Conservation (phyloP, 495 filamentous ascomycete species). For the Penicillium macrosclerotiorum region DNA sequence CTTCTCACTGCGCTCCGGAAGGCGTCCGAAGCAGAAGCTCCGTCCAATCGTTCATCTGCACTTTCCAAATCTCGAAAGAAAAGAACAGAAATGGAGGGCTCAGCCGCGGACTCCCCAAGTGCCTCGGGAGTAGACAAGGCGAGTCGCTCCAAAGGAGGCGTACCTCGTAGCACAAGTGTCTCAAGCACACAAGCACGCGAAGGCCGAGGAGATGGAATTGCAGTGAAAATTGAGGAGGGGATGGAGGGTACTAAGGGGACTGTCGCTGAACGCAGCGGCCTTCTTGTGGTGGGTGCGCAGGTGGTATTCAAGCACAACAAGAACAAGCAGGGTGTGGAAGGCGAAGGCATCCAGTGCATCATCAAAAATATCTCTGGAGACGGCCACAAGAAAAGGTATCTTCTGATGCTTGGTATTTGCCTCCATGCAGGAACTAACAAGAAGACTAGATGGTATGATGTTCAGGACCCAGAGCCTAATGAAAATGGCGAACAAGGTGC, state of each 20-base stretch:
- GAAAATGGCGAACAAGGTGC: constrained; percentile 67
- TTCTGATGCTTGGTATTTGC: constrained; percentile 8
- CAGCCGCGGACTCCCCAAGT: constrained; percentile 66
- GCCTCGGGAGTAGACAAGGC: constrained; percentile 56
- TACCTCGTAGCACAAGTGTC: constrained; percentile 56
- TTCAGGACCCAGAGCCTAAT: constrained; percentile 90
- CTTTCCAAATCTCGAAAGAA: constrained; percentile 59
- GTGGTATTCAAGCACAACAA: constrained; percentile 81
- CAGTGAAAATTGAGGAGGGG: constrained; percentile 57
- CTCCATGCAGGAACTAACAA: too few species aligned
- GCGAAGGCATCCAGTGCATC: constrained; percentile 80
- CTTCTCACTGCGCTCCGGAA: constrained; percentile 59
- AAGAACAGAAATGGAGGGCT: constrained; percentile 67
- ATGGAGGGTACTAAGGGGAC: constrained; percentile 49
- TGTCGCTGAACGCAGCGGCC: constrained; percentile 47
- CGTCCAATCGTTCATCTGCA: constrained; percentile 43
- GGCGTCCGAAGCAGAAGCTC: constrained; percentile 57
- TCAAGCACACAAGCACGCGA: constrained; percentile 47
- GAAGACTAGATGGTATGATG: constrained; percentile 79
- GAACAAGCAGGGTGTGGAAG: constrained; percentile 63
- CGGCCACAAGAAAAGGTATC: constrained; percentile 73
- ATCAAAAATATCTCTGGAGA: constrained; percentile 83
- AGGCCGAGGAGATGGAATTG: constrained; percentile 36
- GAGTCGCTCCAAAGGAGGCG: constrained; percentile 42
- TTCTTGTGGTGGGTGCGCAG: constrained; percentile 69